Conservation (phyloP, 768 basidiomycete species). For the Hemileccinum impolitum region DNA sequence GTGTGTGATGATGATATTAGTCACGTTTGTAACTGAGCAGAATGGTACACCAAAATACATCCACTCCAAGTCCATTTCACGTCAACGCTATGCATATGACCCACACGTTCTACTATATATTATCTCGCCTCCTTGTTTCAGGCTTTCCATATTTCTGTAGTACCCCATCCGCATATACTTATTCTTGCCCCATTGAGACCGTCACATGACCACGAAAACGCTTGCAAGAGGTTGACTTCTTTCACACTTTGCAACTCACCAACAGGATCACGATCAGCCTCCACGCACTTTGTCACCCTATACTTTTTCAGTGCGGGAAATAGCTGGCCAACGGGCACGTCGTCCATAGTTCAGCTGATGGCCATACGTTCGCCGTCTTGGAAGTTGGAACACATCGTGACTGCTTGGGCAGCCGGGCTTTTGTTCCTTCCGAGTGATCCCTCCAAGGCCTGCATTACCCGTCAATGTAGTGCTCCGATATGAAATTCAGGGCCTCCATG, state of each 20-base stretch:
- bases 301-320: neutral
- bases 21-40: constrained; percentile 22
- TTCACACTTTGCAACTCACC: neutral
- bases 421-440: neutral
- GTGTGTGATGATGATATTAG: constrained; percentile 23
- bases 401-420: neutral
- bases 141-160: constrained; percentile 9
- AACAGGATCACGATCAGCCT: constrained; percentile 5
- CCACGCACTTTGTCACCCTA: neutral
- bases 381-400: neutral
- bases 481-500: neutral
- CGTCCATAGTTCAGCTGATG: neutral
- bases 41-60: constrained; percentile 12
- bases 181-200: too few species aligned
- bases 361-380: constrained; percentile 1
- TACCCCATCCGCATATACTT: too few species aligned
- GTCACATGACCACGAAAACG: neutral
- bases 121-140: neutral
- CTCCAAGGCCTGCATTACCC: neutral
- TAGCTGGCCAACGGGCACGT: neutral
- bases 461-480: neutral
- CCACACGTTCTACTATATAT: constrained; percentile 12
- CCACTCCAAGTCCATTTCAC: constrained; percentile 2
- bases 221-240: too few species aligned
- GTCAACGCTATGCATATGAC: neutral